Evolutionary conservation across 164 flowering plant genomes (phyloP).

Genomic region (Nymphaea thermarum): DNA sequence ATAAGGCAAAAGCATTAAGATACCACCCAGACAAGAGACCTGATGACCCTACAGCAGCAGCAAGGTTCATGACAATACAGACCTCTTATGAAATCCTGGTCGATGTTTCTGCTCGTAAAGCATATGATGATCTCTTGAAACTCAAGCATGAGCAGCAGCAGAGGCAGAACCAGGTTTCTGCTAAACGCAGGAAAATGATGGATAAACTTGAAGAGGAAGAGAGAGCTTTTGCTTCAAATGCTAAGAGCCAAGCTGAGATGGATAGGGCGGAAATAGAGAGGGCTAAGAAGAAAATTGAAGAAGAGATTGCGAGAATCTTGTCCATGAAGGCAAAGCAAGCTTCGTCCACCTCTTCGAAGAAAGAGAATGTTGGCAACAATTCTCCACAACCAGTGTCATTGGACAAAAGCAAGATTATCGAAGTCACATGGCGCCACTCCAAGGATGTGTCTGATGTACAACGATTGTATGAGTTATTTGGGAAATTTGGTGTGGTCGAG

Average conservation of each 20-base stretch:
- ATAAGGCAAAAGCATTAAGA: slow-evolving; percentile 49
- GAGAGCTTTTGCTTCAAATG: slow-evolving; percentile 30
- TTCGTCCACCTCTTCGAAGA: slow-evolving; percentile 4
- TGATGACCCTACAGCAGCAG: slow-evolving; percentile 63
- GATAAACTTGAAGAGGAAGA: slow-evolving; percentile 71
- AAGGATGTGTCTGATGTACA: slow-evolving; percentile 44
- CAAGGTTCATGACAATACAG: slow-evolving; percentile 48
- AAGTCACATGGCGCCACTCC: slow-evolving; percentile 66
- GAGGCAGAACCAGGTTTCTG: slow-evolving; percentile 32
- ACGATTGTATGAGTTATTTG: slow-evolving; percentile 44
- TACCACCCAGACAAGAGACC: slow-evolving; percentile 79
- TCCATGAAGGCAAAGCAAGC: slow-evolving; percentile 41
- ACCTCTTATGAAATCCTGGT: slow-evolving; percentile 62
- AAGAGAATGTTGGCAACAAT: slow-evolving; percentile 5
- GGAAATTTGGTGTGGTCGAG: slow-evolving; percentile 67
- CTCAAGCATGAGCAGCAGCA: slow-evolving; percentile 32
- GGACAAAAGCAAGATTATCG: slow-evolving; percentile 53
- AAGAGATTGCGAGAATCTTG: slow-evolving; percentile 58
- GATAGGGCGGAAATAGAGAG: slow-evolving; percentile 49
- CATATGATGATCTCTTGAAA: slow-evolving; percentile 59
- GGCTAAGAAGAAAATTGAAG: slow-evolving; percentile 45
- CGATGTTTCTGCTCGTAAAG: slow-evolving; percentile 56
- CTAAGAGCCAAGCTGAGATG: slow-evolving; percentile 22
- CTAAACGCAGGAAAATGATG: slow-evolving; percentile 59
- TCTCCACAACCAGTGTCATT: slow-evolving; percentile 12